Base-by-base conservation (phyloP, 1,284 basidiomycete genomes). In the Ustilago loliicola region DNA sequence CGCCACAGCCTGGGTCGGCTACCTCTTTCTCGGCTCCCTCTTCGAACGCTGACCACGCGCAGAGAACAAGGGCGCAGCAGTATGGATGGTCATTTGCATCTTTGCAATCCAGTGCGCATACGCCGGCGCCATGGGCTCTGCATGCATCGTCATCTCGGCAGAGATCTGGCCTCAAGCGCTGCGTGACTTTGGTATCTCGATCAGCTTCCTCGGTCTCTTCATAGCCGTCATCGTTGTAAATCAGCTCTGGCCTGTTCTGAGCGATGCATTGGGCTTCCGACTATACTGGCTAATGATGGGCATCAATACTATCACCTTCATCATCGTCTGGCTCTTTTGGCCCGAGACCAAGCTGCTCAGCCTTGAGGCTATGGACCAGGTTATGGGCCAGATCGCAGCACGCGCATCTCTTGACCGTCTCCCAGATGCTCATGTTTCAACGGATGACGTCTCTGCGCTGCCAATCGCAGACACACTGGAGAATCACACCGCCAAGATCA, bases 161-260 rank as follows among this genome's bases (percentile, higher is more conserved):
- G 40, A 42, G 15, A 42, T 42, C n/a, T 42, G 40, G 40, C 40
- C 40, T 9, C 40, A 42, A 19, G 40, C 40, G 40, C 40, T 42
- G 17, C 40, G 40, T 42, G 40, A 42, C 17, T 42, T 42, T 42
- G 40, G 40, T 19, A 42, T 42, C 40, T 42, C 40, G 40, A 21
- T 42, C 40, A 42, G 40, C 40, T 42, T 42, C 7, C n/a, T 42
- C 40, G 40, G 15, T 42, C 40, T 42, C 15, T 42, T 42, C 17
- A 13, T 42, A 4, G 15, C 40, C 15, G 60, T 61, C 30, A 61
- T 61, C 32, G 30, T 61, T 30, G 50, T 61, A 48, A 61, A 61
- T 30, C 59, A 61, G 59, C 50, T 61, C n/a, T 61, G 59, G 59
- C 59, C 59, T 11, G 59, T 61, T 6, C 25, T 61, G 30, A 61